These are phyloP conservation scores for Wickerhamiella sergipiensis DNA, from an alignment of 805 yeast genomes.

Conservation along the genomic window DNA sequence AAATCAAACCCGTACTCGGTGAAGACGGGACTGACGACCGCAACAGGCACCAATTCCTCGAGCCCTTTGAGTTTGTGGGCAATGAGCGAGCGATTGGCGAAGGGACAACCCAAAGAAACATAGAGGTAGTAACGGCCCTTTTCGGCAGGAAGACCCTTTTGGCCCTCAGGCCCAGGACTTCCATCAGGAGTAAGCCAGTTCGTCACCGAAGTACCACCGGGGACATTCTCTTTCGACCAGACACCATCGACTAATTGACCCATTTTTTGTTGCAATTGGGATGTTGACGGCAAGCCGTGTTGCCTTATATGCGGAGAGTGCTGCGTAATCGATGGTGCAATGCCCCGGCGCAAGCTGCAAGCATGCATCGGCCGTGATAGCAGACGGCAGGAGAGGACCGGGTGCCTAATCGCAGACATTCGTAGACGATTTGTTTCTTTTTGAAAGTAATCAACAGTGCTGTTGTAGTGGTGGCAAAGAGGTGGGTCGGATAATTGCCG, in stretches of 20 bases:
- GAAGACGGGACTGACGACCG: slow-evolving; percentile 83
- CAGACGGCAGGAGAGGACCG: not conserved
- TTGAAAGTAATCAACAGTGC: too few relatives aligned
- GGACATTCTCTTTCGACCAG: slow-evolving; percentile 7
- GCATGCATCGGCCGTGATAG: not conserved
- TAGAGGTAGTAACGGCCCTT: slow-evolving; percentile 71
- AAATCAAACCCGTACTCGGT: slow-evolving; percentile 84
- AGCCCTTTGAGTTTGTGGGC: slow-evolving; percentile 60
- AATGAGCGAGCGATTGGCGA: slow-evolving; percentile 81
- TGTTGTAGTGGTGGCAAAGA: too few relatives aligned
- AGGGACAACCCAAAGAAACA: slow-evolving; percentile 81
- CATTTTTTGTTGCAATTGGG: slow-evolving; percentile 1
- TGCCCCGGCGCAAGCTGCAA: not conserved
- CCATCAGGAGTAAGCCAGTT: slow-evolving; percentile 10
- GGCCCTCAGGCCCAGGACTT: slow-evolving; percentile 9
- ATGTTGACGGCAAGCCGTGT: not conserved
- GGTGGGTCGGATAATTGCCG: too few relatives aligned
- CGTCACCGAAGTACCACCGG: slow-evolving; percentile 7
- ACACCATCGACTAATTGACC: slow-evolving; percentile 11
- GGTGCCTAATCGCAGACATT: too few relatives aligned
- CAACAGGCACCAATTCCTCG: slow-evolving; percentile 29
- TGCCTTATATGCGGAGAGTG: not conserved
- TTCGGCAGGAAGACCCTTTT: slow-evolving; percentile 45
- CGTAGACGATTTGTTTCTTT: too few relatives aligned
- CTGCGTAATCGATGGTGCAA: not conserved